Conservation (phyloP, 768 basidiomycete species). For the Candolleomyces efflorescens region DNA sequence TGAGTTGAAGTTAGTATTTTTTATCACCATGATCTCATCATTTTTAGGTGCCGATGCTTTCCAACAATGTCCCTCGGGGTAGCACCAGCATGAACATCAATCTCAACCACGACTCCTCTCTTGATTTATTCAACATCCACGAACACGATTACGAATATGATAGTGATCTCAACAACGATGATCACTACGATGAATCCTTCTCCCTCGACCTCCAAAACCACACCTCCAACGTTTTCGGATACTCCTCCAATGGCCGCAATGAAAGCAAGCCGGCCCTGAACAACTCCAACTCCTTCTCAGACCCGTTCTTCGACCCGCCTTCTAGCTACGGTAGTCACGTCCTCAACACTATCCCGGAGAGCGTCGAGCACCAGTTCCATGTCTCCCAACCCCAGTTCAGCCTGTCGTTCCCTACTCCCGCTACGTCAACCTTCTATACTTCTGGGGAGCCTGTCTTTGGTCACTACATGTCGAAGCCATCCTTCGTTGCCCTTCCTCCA, state of each 20-base stretch:
- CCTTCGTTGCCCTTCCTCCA: slow-evolving; percentile 12
- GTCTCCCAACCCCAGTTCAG: slow-evolving; percentile 24
- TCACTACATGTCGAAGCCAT: slow-evolving; percentile 9
- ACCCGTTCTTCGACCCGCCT: slow-evolving; percentile 32
- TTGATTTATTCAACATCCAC: slow-evolving; percentile 70
- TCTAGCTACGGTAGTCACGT: slow-evolving; percentile 20
- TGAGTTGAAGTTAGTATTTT: slow-evolving; percentile 25
- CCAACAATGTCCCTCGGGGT: slow-evolving; percentile 22
- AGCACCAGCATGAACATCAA: slow-evolving; percentile 29
- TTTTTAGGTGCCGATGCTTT: slow-evolving; percentile 29
- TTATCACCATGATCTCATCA: slow-evolving; percentile 2
- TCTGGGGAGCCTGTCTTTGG: neutral
- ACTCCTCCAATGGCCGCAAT: slow-evolving; percentile 16
- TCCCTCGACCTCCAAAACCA: slow-evolving; percentile 29
- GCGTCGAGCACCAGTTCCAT: slow-evolving; percentile 41
- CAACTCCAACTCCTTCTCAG: slow-evolving; percentile 28
- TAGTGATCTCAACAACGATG: slow-evolving; percentile 24
- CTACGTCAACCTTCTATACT: neutral
- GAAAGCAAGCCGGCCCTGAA: slow-evolving; percentile 22
- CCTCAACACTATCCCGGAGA: slow-evolving; percentile 34
- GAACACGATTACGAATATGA: slow-evolving; percentile 60
- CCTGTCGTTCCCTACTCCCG: neutral
- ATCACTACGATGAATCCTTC: slow-evolving; percentile 33
- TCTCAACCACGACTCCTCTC: slow-evolving; percentile 37
- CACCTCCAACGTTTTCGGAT: slow-evolving; percentile 30